Evolutionary conservation across 2,329 filamentous ascomycete species (phyloP), one percentile per base, ranked within the genome.

Genomic region (Colletotrichum phormii): DNA sequence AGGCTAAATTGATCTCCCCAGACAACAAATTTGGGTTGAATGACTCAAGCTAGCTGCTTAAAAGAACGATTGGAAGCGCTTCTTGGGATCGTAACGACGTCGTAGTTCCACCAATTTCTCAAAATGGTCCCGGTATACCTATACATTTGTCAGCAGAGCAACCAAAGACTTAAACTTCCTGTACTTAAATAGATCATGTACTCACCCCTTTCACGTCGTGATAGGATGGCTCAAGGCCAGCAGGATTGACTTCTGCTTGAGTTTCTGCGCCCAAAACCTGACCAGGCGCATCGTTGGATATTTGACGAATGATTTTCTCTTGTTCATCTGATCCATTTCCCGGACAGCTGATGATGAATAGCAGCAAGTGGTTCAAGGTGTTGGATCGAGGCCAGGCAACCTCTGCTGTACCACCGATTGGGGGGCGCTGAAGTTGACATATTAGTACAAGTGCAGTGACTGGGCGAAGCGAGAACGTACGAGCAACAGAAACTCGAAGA

Each of bases 91-190:
- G 4, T 67, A 62, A 2, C 5, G 15, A 24, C 42, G 55, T 9
- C 68, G 57, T 15, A 71, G 22, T 1, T 13, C 49, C 37, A 62
- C 15, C 22, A 71, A 29, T 22, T 66, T 71, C 15, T 66, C 55
- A 15, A 55, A 55, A 18, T 71, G 57, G 18, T 71, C 68, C 8
- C 68, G 51, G n/a, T 62, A 71, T 3, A 71, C 67, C 68, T 71
- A 26, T 15, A 8, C 7, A 59, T 5, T 35, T 33, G 2, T 22
- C 13, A 37, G 26, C 26, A 29, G 26, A 29, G 26, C 26, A 29
- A 29, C 26, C 26, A 29, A 5, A 29, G 26, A 29, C 26, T 29
- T 4, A 5, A 29, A 29, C 26, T 29, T 29, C 4, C 26, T 29
- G 26, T 5, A 4, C 26, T 5, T 4, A 29, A 5, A 29, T 29